A percentile compares a stretch with the other conserved stretches of the same genome.
Conservation (phyloP, 1,284 basidiomycete genomes). For the Ustilago loliicola region DNA sequence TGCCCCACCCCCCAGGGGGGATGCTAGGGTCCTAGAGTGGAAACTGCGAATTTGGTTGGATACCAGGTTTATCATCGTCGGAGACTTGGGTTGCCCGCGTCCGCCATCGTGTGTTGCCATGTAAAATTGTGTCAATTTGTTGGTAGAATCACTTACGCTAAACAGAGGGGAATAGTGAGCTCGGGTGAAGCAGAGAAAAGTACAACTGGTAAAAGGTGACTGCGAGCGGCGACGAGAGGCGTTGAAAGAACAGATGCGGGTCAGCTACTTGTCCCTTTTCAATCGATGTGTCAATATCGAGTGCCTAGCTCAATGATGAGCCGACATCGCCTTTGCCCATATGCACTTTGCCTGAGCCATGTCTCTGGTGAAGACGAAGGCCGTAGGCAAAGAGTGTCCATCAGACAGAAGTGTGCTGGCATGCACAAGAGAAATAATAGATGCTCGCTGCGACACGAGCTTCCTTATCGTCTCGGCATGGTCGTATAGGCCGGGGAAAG, state of each 20-base stretch:
- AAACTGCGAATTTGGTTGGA: constrained; percentile 72
- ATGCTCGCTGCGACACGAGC: constrained; percentile 66
- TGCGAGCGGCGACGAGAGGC: constrained; percentile 13
- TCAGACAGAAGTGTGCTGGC: constrained; percentile 70
- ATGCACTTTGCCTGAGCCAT: not conserved
- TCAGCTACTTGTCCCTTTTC: constrained; percentile 13
- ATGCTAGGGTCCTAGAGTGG: constrained; percentile 70
- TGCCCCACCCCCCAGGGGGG: constrained; percentile 61
- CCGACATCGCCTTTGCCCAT: not conserved
- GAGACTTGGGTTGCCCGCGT: constrained; percentile 34
- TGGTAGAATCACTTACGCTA: constrained; percentile 30
- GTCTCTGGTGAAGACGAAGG: constrained; percentile 11
- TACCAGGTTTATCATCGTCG: constrained; percentile 70
- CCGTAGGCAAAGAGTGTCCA: constrained; percentile 25
- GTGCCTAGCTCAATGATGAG: not conserved
- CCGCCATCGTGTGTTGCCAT: not conserved
- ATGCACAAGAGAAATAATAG: constrained; percentile 65
- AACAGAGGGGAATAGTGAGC: constrained; percentile 2
- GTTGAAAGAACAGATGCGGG: not conserved
- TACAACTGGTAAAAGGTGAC: constrained; percentile 12
- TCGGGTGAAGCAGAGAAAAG: constrained; percentile 5
- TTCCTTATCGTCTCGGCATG: constrained; percentile 71
- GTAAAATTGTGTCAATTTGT: not conserved
- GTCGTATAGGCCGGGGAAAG: constrained; percentile 71
- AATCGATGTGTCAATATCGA: not conserved